Conservation (phyloP, 2,329 filamentous ascomycete genomes). For the Cercospora sp. region DNA sequence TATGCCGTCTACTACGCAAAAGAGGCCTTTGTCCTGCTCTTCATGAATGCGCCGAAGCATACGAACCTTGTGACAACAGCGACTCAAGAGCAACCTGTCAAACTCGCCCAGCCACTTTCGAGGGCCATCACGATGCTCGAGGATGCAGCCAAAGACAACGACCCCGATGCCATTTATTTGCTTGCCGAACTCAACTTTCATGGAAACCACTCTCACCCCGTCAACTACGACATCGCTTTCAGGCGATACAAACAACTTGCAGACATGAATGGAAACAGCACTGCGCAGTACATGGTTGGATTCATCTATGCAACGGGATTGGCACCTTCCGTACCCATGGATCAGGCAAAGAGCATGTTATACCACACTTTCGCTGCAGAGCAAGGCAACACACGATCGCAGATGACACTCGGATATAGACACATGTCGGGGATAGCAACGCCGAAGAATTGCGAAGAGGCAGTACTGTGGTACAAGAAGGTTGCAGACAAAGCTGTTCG, state of each 20-base stretch:
- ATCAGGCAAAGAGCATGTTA: slow-evolving; percentile 87
- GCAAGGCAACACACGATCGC: slow-evolving; percentile 76
- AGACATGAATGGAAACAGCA: slow-evolving; percentile 76
- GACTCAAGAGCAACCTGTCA: slow-evolving; percentile 43
- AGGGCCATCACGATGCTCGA: slow-evolving; percentile 61
- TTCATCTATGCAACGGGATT: slow-evolving; percentile 95
- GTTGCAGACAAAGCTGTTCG: slow-evolving; percentile 90
- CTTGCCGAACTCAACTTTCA: slow-evolving; percentile 96
- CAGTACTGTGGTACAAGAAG: slow-evolving; percentile 84
- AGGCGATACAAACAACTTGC: slow-evolving; percentile 78
- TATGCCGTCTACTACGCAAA: slow-evolving; percentile 62
- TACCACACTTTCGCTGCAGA: slow-evolving; percentile 94
- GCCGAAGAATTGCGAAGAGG: slow-evolving; percentile 79
- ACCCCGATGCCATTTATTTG: slow-evolving; percentile 83
- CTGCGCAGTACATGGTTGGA: slow-evolving; percentile 92
- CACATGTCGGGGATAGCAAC: slow-evolving; percentile 84
- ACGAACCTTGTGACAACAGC: slow-evolving; percentile 44
- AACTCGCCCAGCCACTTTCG: slow-evolving; percentile 54
- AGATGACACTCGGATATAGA: slow-evolving; percentile 91
- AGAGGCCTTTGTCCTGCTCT: slow-evolving; percentile 63
- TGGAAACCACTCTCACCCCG: slow-evolving; percentile 86
- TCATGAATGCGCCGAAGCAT: slow-evolving; percentile 62
- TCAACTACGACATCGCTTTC: slow-evolving; percentile 78
- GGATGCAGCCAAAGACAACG: slow-evolving; percentile 55
- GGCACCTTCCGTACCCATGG: slow-evolving; percentile 73